Evolutionary conservation across 208 protist species (phyloP).

Genomic region (Acanthamoeba culbertsoni): DNA sequence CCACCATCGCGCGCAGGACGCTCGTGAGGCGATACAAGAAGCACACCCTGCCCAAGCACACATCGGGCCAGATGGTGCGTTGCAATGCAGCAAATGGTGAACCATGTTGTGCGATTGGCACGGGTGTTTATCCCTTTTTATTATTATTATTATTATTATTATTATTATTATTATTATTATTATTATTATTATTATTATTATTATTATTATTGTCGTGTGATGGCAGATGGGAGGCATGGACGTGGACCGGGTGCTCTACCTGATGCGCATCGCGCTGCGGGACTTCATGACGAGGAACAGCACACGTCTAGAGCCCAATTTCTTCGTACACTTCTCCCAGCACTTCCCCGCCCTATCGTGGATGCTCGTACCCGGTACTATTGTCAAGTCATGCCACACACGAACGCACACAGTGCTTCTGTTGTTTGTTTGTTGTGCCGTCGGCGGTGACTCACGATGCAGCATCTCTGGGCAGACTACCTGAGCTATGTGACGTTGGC

Average conservation of each 20-base stretch:
- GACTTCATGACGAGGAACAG: slow-evolving; percentile 48
- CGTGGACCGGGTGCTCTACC: background rate
- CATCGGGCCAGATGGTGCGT: background rate
- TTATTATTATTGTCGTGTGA: background rate
- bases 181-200: background rate
- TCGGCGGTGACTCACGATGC: background rate
- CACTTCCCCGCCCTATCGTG: slow-evolving; percentile 22
- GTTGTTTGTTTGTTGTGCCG: background rate
- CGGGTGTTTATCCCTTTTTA: background rate
- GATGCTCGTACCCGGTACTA: slow-evolving; percentile 28
- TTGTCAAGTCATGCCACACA: background rate
- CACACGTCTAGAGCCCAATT: slow-evolving; percentile 9
- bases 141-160: background rate
- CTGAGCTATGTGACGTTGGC: background rate
- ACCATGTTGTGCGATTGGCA: background rate
- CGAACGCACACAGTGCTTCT: background rate
- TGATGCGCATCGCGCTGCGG: background rate
- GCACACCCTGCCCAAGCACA: background rate
- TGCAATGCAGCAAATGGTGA: too few species aligned
- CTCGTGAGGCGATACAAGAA: slow-evolving; percentile 36
- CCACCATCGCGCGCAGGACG: background rate
- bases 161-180: background rate
- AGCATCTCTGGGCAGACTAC: background rate
- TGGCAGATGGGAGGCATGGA: background rate
- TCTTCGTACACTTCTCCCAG: slow-evolving; percentile 33